Evolutionary conservation across 2,329 filamentous ascomycete species (phyloP), one percentile per base, ranked within the genome.

Genomic region (Catunica adiposa): DNA sequence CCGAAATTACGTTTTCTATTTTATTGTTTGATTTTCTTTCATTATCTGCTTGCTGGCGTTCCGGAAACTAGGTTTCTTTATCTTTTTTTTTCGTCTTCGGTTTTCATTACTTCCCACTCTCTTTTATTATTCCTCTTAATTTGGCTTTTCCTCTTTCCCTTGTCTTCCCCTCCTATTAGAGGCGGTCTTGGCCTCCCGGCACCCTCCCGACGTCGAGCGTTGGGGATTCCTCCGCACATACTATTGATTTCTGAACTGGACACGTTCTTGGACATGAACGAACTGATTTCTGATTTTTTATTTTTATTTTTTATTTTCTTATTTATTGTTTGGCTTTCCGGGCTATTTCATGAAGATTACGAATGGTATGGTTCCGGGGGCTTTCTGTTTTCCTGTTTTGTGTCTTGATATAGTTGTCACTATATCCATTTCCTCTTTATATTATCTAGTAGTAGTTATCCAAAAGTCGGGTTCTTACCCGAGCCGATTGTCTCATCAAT

Each of bases 241-340:
- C 11, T 46, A 17, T 46, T 14, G 26, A 14, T 4, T 26, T 48
- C 15, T 26, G 6, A 7, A 48, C 23, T 23, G 46, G 46, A 26
- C n/a, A 7, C 15, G 48, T 20, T 20, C 48, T 38, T 51, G 48
- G 20, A 51, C 48, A 51, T 26, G 15, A 20, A 51, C 48, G 23
- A 20, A 23, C 31, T 42, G 47, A 37, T 37, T 54, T 23, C 48
- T 54, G 54, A n/a, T 15, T 50, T n/a, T 54, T 25, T 51, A 38
- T 29, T 40, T 17, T 31, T 42, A 38, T 44, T 61, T 62, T 64
- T 60, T 62, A 61, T 31, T 53, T 22, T 48, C 44, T 56, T n/a
- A 20, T 55, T 20, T 48, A 44, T 56, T n/a, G 20, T 55, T 20
- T 34, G 17, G 40, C 17, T 44, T 44, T 44, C 40, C 40, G 40